These are phyloP conservation scores for Symbiodinium pilosum DNA, from an alignment of 73 alveolate genomes.

Conservation along the genomic window DNA sequence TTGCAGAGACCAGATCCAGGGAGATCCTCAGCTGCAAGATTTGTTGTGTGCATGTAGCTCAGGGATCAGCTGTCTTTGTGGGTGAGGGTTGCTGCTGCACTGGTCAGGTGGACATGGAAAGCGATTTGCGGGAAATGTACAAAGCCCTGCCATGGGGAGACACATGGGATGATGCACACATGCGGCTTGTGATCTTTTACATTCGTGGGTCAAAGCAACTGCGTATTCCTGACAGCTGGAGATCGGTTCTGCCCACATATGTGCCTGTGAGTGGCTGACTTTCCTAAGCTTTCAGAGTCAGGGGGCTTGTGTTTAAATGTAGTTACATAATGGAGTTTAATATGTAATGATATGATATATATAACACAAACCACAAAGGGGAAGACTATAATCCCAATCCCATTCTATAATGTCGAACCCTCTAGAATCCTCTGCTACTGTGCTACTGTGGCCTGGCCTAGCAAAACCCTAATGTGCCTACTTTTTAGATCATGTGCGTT, in stretches of 20 bases:
- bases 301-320: no score
- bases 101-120: not conserved
- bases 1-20: not conserved
- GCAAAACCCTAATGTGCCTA: not conserved
- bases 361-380: no score
- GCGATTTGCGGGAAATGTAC: conserved; percentile 9
- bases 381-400: no score
- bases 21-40: not conserved
- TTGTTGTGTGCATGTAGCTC: no score
- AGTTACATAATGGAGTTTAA: no score
- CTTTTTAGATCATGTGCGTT: not conserved
- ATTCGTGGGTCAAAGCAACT: not conserved
- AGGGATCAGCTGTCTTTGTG: no score
- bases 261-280: not conserved
- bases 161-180: conserved; percentile 19
- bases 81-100: no score
- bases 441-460: no score
- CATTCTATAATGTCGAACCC: no score
- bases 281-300: no score
- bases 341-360: no score
- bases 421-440: no score
- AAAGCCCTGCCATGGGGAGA: conserved; percentile 32
- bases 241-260: not conserved
- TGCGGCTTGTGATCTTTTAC: not conserved
- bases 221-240: conserved; percentile 36